Evolutionary conservation across 768 basidiomycete species (phyloP).

Genomic region (Agrocybe praecox): DNA sequence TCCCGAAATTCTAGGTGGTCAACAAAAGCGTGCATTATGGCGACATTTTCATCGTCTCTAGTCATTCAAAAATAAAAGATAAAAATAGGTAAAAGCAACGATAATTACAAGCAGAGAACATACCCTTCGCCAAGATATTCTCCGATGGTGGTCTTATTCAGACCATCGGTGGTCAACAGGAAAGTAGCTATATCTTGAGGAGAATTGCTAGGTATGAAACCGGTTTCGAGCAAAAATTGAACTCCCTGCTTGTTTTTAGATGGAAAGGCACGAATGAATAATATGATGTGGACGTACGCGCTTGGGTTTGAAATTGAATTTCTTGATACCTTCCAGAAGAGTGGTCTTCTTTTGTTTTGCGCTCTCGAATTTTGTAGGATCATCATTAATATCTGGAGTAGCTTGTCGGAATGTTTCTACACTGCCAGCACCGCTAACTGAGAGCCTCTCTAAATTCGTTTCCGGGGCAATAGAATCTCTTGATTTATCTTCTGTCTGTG

Average conservation of each 20-base stretch:
- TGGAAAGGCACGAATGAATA: neutral
- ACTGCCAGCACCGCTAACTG: conserved; percentile 42
- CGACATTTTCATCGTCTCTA: conserved; percentile 88
- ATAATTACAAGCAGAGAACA: conserved; percentile 25
- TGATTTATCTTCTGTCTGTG: conserved; percentile 54
- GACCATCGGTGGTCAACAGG: conserved; percentile 84
- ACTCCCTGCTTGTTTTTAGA: conserved; percentile 61
- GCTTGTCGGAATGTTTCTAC: conserved; percentile 61
- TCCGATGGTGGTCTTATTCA: conserved; percentile 95
- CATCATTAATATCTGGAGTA: conserved; percentile 85
- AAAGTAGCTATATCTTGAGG: conserved; percentile 86
- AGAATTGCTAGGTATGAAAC: conserved; percentile 74
- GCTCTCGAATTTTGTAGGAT: conserved; percentile 90
- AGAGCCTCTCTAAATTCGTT: conserved; percentile 54
- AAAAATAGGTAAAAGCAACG: too few species aligned
- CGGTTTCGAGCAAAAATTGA: conserved; percentile 83
- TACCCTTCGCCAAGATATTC: conserved; percentile 98
- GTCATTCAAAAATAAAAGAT: conserved; percentile 1
- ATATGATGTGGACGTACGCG: conserved; percentile 51
- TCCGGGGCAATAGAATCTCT: conserved; percentile 59
- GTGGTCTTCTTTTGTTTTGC: conserved; percentile 98
- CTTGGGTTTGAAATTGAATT: conserved; percentile 99
- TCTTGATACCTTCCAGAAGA: conserved; percentile 91
- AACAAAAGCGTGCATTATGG: conserved; percentile 97
- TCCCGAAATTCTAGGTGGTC: conserved; percentile 88